phyloP scores from a whole-genome alignment of 2,329 filamentous ascomycete species.

The Annulohypoxylon truncatum region DNA sequence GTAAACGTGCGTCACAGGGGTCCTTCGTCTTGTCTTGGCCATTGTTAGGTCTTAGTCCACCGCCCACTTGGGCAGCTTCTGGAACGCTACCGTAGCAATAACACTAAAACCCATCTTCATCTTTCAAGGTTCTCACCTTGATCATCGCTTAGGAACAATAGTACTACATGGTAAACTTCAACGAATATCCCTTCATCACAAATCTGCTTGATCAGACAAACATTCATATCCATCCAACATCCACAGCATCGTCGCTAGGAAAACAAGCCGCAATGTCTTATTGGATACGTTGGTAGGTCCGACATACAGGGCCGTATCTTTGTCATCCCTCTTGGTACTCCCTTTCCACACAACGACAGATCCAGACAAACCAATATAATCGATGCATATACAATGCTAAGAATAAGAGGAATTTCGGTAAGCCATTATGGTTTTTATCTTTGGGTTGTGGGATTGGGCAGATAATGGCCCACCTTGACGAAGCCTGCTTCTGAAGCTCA shows the following conservation, averaged over 20 bases:
- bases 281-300: slow-evolving; percentile 5
- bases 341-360: not conserved
- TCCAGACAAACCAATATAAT: not conserved
- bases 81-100: slow-evolving; percentile 6
- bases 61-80: too few relatives aligned
- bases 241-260: not conserved
- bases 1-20: slow-evolving; percentile 30
- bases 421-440: slow-evolving; percentile 2
- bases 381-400: not conserved
- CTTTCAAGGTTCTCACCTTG: slow-evolving; percentile 1
- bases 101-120: slow-evolving; percentile 1
- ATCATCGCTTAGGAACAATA: not conserved
- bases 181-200: slow-evolving; percentile 3
- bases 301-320: not conserved
- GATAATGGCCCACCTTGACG: not conserved
- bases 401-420: not conserved
- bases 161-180: not conserved
- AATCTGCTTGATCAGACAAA: slow-evolving; percentile 14
- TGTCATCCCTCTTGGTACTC: slow-evolving; percentile 7
- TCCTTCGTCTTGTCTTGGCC: slow-evolving; percentile 22
- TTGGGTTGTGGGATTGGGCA: slow-evolving; percentile 18
- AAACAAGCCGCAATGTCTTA: not conserved
- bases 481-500: slow-evolving; percentile 4
- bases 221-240: not conserved
- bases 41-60: slow-evolving; percentile 6